These are phyloP conservation scores for Fagopyrum tataricum DNA, from an alignment of 148 eudicot genomes.

Conservation along the genomic window DNA sequence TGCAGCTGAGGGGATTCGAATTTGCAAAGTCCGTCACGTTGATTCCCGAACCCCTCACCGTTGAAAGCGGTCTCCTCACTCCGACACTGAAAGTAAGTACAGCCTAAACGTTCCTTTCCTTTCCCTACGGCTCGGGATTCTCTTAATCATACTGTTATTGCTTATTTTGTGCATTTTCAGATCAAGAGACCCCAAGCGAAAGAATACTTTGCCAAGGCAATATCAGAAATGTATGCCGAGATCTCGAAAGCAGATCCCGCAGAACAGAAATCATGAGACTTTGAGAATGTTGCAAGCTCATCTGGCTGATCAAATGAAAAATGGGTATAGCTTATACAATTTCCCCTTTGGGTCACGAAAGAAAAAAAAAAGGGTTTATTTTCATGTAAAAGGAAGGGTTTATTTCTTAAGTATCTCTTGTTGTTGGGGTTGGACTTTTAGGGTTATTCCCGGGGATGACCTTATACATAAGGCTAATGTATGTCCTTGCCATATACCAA, in stretches of 20 bases:
- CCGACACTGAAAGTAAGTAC: slow-evolving; percentile 76
- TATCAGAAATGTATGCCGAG: slow-evolving; percentile 56
- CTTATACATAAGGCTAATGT: background rate
- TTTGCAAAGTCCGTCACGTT: slow-evolving; percentile 80
- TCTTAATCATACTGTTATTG: background rate
- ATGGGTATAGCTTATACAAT: background rate
- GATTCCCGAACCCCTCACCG: slow-evolving; percentile 73
- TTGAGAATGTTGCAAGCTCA: background rate
- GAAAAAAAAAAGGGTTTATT: background rate
- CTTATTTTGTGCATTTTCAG: slow-evolving; percentile 23
- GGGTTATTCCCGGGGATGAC: background rate
- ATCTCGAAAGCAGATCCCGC: slow-evolving; percentile 36
- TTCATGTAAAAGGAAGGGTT: background rate
- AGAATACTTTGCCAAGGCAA: slow-evolving; percentile 62
- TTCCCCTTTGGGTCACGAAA: background rate
- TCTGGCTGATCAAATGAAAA: background rate
- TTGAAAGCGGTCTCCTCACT: slow-evolving; percentile 86
- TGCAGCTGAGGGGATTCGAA: slow-evolving; percentile 84
- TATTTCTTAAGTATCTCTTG: background rate
- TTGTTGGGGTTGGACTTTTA: background rate
- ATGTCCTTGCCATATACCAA: background rate
- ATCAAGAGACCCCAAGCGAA: slow-evolving; percentile 80
- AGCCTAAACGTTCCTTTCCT: background rate
- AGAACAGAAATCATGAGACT: slow-evolving; percentile 21
- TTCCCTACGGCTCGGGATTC: background rate